Evolutionary conservation across 2,329 filamentous ascomycete species (phyloP).

Genomic region (Chalara sp.): DNA sequence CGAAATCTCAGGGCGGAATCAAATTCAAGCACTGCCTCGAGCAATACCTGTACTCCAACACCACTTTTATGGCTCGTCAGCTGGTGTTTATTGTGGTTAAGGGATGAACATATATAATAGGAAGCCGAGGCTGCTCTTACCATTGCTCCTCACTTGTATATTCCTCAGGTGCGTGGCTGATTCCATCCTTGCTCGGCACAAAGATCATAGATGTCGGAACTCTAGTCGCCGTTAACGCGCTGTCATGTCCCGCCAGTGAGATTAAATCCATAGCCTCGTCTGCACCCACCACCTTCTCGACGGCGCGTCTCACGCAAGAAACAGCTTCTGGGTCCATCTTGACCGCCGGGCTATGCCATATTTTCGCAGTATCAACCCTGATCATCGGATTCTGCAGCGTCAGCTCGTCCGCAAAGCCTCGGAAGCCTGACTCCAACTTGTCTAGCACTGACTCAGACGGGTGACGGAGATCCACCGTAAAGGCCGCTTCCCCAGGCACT

Average conservation of each 20-base stretch:
- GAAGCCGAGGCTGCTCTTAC: neutral
- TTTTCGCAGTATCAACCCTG: neutral
- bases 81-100: neutral
- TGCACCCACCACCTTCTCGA: conserved; percentile 12
- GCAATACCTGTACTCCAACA: conserved; percentile 42
- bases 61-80: conserved; percentile 40
- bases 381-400: neutral
- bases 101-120: neutral
- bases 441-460: conserved; percentile 7
- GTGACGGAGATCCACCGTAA: conserved; percentile 21
- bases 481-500: conserved; percentile 17
- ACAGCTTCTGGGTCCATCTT: conserved; percentile 6
- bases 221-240: conserved; percentile 15
- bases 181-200: conserved; percentile 52
- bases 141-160: conserved; percentile 42
- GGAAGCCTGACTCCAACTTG: neutral
- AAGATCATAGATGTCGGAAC: conserved; percentile 55
- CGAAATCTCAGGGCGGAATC: conserved; percentile 14
- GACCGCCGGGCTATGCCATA: conserved; percentile 6
- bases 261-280: conserved; percentile 20
- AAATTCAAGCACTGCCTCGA: conserved; percentile 33
- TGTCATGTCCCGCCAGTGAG: conserved; percentile 20
- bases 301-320: conserved; percentile 15
- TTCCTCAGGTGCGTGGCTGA: conserved; percentile 57
- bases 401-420: no score